A percentile compares a stretch with the other conserved stretches of the same genome.
These are phyloP conservation scores for Thalassiosira mediterranea DNA, from an alignment of 352 stramenopile species.

Conservation along the genomic window DNA sequence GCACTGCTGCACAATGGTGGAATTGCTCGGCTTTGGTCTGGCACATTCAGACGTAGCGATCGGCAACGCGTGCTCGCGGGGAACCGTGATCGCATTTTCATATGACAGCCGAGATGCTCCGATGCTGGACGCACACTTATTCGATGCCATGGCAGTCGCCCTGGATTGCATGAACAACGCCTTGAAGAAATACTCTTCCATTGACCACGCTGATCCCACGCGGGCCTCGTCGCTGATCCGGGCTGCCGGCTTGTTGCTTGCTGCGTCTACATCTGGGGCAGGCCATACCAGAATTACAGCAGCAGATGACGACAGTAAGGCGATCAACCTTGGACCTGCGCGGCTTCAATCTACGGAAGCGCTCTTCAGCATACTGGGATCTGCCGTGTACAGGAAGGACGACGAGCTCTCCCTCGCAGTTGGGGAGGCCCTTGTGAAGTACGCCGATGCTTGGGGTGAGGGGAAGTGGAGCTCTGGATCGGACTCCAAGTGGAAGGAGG, in stretches of 20 bases:
- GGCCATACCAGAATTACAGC: conserved; percentile 17
- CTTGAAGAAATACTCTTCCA: conserved; percentile 63
- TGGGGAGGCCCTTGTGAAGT: conserved; percentile 73
- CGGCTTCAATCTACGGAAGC: conserved; percentile 62
- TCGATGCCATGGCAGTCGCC: conserved; percentile 38
- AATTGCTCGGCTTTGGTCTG: conserved; percentile 58
- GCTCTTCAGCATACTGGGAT: conserved; percentile 70
- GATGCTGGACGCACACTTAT: conserved; percentile 49
- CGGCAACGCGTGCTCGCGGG: conserved; percentile 66
- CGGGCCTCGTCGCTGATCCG: conserved; percentile 52
- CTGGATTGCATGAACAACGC: conserved; percentile 48
- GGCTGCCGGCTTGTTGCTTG: conserved; percentile 58
- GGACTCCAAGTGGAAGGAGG: conserved; percentile 32
- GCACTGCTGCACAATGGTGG: conserved; percentile 39
- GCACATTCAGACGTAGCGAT: conserved; percentile 63
- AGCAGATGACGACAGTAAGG: conserved; percentile 8
- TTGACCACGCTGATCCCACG: conserved; percentile 62
- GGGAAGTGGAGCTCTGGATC: conserved; percentile 40
- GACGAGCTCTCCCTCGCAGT: conserved; percentile 68
- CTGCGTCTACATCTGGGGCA: conserved; percentile 48
- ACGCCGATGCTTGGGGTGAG: conserved; percentile 60
- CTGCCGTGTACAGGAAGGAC: conserved; percentile 68
- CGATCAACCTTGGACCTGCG: conserved; percentile 42
- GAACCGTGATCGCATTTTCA: conserved; percentile 65
- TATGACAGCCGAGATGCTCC: conserved; percentile 63